Conservation (phyloP, 192 early-diverging fungal genomes). For the Coemansia sp. region DNA sequence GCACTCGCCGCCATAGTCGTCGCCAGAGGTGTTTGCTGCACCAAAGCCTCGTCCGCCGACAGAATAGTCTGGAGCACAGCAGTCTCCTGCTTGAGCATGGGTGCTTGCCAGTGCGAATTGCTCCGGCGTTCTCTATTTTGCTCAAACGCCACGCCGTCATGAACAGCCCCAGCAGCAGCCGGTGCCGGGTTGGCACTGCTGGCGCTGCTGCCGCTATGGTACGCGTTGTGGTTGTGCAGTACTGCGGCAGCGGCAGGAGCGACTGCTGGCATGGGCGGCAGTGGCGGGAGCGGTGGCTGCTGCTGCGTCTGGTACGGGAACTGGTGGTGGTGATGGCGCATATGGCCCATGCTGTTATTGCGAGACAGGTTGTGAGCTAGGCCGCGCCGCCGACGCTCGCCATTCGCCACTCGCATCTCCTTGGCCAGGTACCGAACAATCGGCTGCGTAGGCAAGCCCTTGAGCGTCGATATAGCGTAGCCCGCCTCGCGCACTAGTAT, state of each 20-base stretch:
- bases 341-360: slow-evolving; percentile 42
- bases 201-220: slow-evolving; percentile 5
- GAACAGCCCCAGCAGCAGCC: not conserved
- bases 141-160: not conserved
- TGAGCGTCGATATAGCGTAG: slow-evolving; percentile 48
- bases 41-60: not conserved
- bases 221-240: not conserved
- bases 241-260: not conserved
- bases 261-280: slow-evolving; percentile 13
- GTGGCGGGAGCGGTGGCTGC: slow-evolving; percentile 44
- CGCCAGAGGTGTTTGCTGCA: not conserved
- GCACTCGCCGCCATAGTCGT: not conserved
- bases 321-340: slow-evolving; percentile 35
- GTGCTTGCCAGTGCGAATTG: not conserved
- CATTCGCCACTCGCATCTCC: slow-evolving; percentile 42
- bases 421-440: slow-evolving; percentile 44
- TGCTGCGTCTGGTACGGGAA: slow-evolving; percentile 26
- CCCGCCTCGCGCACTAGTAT: slow-evolving; percentile 6
- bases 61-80: not conserved
- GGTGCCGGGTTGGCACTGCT: not conserved
- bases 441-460: slow-evolving; percentile 51
- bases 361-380: slow-evolving; percentile 43
- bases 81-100: slow-evolving; percentile 11
- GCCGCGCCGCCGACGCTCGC: slow-evolving; percentile 33
- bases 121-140: not conserved